Conservation (phyloP, 352 stramenopile species). For the Pythium plurisporium region DNA sequence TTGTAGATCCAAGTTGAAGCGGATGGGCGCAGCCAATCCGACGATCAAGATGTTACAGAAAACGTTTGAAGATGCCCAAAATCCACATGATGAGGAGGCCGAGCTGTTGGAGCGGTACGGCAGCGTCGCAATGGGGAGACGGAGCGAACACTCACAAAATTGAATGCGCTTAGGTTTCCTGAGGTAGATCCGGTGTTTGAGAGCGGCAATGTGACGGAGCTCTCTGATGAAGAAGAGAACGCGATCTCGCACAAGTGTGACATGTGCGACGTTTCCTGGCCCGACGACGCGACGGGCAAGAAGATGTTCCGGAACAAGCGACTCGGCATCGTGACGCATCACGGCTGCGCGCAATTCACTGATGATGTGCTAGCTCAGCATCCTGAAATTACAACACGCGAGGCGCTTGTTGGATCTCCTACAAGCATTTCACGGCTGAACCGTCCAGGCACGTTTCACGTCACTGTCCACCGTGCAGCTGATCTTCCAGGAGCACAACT, state of each 20-base stretch:
- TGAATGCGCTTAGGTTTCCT: slow-evolving; percentile 30
- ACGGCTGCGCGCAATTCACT: slow-evolving; percentile 73
- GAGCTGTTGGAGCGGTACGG: slow-evolving; percentile 40
- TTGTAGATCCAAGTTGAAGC: slow-evolving; percentile 58
- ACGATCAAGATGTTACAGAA: slow-evolving; percentile 71
- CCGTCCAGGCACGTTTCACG: slow-evolving; percentile 64
- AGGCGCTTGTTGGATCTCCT: slow-evolving; percentile 37
- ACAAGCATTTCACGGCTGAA: slow-evolving; percentile 56
- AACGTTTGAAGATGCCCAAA: slow-evolving; percentile 58
- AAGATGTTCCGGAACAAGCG: slow-evolving; percentile 55
- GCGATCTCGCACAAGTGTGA: slow-evolving; percentile 45
- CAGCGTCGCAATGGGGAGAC: not conserved
- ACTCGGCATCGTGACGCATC: slow-evolving; percentile 56
- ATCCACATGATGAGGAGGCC: slow-evolving; percentile 35
- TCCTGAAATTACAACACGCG: slow-evolving; percentile 50
- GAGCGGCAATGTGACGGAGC: slow-evolving; percentile 47
- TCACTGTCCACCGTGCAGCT: slow-evolving; percentile 69
- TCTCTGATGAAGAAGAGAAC: slow-evolving; percentile 23
- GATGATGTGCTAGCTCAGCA: slow-evolving; percentile 57
- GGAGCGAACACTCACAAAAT: no score
- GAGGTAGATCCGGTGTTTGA: slow-evolving; percentile 76
- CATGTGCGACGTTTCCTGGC: slow-evolving; percentile 82
- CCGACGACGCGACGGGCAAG: slow-evolving; percentile 44
- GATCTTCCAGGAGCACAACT: slow-evolving; percentile 64
- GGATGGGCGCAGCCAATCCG: slow-evolving; percentile 55